These are phyloP conservation scores for Wickerhamiella pararugosa DNA, from an alignment of 1,139 yeast genomes.

Conservation along the genomic window DNA sequence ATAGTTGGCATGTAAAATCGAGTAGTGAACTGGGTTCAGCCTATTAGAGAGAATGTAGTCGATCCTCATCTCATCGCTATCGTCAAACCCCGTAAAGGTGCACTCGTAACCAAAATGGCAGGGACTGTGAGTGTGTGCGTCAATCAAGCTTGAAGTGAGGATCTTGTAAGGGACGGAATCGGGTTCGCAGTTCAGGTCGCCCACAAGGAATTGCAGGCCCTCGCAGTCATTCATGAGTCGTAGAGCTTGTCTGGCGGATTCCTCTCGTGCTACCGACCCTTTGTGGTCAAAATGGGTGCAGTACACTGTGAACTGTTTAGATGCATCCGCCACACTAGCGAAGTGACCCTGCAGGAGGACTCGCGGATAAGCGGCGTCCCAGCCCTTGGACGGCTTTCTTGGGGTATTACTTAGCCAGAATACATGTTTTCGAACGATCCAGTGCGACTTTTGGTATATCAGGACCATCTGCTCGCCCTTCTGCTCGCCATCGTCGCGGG, in stretches of 20 bases:
- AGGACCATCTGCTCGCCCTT: conserved; percentile 36
- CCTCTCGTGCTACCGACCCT: conserved; percentile 34
- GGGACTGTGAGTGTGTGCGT: conserved; percentile 18
- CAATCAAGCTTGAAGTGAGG: conserved; percentile 26
- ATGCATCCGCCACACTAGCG: background rate
- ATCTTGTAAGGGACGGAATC: conserved; percentile 35
- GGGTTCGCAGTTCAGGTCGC: conserved; percentile 45
- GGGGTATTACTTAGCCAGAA: conserved; percentile 38
- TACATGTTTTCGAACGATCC: conserved; percentile 27
- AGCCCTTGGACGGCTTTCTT: conserved; percentile 34
- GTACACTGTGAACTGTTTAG: conserved; percentile 27
- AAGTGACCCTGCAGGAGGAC: conserved; percentile 21
- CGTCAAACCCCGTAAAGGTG: conserved; percentile 39
- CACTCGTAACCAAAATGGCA: conserved; percentile 30
- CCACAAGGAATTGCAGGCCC: conserved; percentile 20
- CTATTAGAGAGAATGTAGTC: conserved; percentile 37
- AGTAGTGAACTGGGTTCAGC: conserved; percentile 27
- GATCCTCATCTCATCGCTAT: conserved; percentile 27
- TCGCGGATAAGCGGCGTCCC: conserved; percentile 41
- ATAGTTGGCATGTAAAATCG: conserved; percentile 34
- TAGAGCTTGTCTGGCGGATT: conserved; percentile 35
- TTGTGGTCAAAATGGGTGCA: conserved; percentile 47
- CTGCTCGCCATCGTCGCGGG: conserved; percentile 33
- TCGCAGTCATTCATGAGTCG: conserved; percentile 28
- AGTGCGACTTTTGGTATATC: conserved; percentile 27